Percentiles rank a stretch among this genome's conserved stretches.
phyloP scores from a whole-genome alignment of 106 monocot genomes.

The Apostasia shenzhenica region DNA sequence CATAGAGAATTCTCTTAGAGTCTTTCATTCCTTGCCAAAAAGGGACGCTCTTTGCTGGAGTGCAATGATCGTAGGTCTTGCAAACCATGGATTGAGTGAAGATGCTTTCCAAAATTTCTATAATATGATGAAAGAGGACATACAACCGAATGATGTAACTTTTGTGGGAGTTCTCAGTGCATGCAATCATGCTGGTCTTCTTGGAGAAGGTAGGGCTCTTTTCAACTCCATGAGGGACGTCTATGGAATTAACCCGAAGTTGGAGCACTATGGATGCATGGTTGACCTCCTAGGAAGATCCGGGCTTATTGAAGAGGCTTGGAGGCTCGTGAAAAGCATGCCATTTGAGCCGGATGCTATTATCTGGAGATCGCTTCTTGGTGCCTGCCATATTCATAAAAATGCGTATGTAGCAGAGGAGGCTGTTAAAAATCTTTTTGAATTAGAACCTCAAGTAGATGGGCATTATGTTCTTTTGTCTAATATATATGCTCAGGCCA shows the following conservation, averaged over 20 bases:
- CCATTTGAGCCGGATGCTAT: slow-evolving; percentile 38
- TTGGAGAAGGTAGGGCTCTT: slow-evolving; percentile 25
- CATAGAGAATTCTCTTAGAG: slow-evolving; percentile 13
- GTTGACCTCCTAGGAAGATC: slow-evolving; percentile 47
- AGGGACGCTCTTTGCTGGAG: slow-evolving; percentile 44
- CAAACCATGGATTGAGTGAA: slow-evolving; percentile 43
- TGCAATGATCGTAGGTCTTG: slow-evolving; percentile 50
- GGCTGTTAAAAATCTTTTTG: slow-evolving; percentile 13
- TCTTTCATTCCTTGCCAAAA: slow-evolving; percentile 17
- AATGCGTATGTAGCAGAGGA: slow-evolving; percentile 31
- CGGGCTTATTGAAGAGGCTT: slow-evolving; percentile 29
- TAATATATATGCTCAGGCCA: slow-evolving; percentile 37
- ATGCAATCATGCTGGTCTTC: slow-evolving; percentile 32
- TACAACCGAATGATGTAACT: slow-evolving; percentile 29
- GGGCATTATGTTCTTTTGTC: slow-evolving; percentile 44
- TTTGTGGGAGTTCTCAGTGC: slow-evolving; percentile 40
- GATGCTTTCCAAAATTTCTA: slow-evolving; percentile 33
- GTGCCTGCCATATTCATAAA: slow-evolving; percentile 30
- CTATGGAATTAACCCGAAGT: slow-evolving; percentile 22
- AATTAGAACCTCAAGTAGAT: slow-evolving; percentile 28
- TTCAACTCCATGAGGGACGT: slow-evolving; percentile 26
- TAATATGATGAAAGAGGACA: slow-evolving; percentile 25
- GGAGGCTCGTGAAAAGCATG: slow-evolving; percentile 21
- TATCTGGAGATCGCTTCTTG: slow-evolving; percentile 38
- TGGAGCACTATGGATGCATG: slow-evolving; percentile 64